Evolutionary conservation across 305 asterid genomes (phyloP).

Genomic region (Solanum hybrid): DNA sequence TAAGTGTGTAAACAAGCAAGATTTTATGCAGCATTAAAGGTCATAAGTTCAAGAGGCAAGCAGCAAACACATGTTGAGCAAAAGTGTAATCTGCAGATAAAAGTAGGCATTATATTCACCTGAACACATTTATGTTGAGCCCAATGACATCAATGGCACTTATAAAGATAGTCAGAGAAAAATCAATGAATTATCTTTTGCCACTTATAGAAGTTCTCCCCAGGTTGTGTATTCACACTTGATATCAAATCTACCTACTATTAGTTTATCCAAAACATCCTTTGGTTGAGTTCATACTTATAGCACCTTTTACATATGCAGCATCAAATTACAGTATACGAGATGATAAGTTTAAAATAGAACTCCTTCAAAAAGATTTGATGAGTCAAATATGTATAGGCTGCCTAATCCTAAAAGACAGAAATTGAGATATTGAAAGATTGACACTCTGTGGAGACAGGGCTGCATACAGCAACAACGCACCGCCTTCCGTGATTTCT

Average conservation of each 20-base stretch:
- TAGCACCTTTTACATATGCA: neutral
- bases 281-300: neutral
- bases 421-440: neutral
- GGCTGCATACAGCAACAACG: slow-evolving; percentile 27
- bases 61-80: slow-evolving; percentile 1
- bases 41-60: neutral
- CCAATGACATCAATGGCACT: neutral
- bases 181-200: neutral
- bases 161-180: neutral
- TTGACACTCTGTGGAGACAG: neutral
- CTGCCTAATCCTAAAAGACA: neutral
- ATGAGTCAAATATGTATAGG: neutral
- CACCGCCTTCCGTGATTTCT: slow-evolving; percentile 86
- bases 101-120: neutral
- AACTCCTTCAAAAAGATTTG: neutral
- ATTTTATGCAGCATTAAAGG: neutral
- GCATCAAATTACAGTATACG: neutral
- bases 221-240: neutral
- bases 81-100: neutral
- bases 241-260: neutral
- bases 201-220: neutral
- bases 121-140: neutral
- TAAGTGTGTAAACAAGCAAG: neutral
- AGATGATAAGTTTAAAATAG: neutral
- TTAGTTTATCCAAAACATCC: neutral